These are phyloP conservation scores for Cryptococcus sp. DNA, from an alignment of 1,284 basidiomycete genomes.

Conservation along the genomic window DNA sequence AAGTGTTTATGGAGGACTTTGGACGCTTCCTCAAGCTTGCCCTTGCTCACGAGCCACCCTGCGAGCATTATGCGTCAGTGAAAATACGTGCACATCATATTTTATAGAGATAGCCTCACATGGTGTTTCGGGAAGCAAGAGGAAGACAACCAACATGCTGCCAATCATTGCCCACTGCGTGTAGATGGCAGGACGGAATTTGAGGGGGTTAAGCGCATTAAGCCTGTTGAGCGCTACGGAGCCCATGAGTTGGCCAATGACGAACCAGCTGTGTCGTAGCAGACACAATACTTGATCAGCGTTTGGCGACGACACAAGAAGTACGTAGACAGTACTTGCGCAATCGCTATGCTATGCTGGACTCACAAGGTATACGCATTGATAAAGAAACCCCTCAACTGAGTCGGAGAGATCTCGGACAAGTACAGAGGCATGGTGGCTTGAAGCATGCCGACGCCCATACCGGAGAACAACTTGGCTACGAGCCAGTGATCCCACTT, in stretches of 20 bases:
- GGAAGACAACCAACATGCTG: constrained; percentile 23
- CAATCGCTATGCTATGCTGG: background rate
- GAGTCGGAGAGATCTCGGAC: constrained; percentile 26
- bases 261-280: constrained; percentile 14
- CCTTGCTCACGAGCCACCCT: constrained; percentile 26
- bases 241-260: constrained; percentile 22
- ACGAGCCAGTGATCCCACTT: constrained; percentile 30
- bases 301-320: background rate
- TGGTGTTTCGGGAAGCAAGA: constrained; percentile 27
- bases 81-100: too few species aligned
- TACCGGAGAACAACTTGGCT: constrained; percentile 33
- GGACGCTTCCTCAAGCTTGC: constrained; percentile 18
- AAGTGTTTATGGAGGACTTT: constrained; percentile 13
- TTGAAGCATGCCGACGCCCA: constrained; percentile 29
- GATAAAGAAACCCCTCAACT: constrained; percentile 27
- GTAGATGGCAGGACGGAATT: constrained; percentile 25
- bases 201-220: constrained; percentile 14
- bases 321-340: background rate
- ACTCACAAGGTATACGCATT: constrained; percentile 26
- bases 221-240: constrained; percentile 24
- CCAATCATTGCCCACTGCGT: constrained; percentile 26
- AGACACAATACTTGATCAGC: background rate
- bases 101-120: too few species aligned
- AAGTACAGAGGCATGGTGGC: constrained; percentile 27
- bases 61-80: background rate